phyloP scores from a whole-genome alignment of 805 yeast species.

The Saturnispora mendoncae region DNA sequence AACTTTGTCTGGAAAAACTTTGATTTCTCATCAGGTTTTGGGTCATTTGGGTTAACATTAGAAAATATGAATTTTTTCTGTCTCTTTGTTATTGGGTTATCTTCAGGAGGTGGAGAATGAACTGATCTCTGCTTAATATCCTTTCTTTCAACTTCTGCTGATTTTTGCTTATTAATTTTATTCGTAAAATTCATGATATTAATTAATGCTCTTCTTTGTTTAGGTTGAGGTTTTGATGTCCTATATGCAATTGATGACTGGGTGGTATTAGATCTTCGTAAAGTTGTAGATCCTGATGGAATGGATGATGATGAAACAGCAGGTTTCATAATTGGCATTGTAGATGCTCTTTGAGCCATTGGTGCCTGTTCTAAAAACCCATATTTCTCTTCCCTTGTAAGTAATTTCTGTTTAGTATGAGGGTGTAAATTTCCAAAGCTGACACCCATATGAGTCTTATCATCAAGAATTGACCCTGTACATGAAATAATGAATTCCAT shows the following conservation, averaged over 20 bases:
- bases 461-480: slow-evolving; percentile 38
- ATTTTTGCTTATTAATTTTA: slow-evolving; percentile 3
- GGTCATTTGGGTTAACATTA: slow-evolving; percentile 6
- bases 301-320: not conserved
- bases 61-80: slow-evolving; percentile 19
- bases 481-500: slow-evolving; percentile 27
- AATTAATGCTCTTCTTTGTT: not conserved
- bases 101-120: not conserved
- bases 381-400: slow-evolving; percentile 39
- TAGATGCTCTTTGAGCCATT: not conserved
- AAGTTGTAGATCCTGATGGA: not conserved
- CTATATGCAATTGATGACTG: slow-evolving; percentile 4
- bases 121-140: not conserved
- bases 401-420: slow-evolving; percentile 37
- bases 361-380: slow-evolving; percentile 1
- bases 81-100: slow-evolving; percentile 23
- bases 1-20: slow-evolving; percentile 3
- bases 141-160: not conserved
- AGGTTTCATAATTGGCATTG: not conserved
- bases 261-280: not conserved
- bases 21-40: not conserved
- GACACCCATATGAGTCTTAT: slow-evolving; percentile 42
- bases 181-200: slow-evolving; percentile 3
- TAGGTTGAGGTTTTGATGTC: slow-evolving; percentile 3
- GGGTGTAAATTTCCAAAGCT: slow-evolving; percentile 69